phyloP scores from a whole-genome alignment of 306 rosid species.

The Rosa chinensis region DNA sequence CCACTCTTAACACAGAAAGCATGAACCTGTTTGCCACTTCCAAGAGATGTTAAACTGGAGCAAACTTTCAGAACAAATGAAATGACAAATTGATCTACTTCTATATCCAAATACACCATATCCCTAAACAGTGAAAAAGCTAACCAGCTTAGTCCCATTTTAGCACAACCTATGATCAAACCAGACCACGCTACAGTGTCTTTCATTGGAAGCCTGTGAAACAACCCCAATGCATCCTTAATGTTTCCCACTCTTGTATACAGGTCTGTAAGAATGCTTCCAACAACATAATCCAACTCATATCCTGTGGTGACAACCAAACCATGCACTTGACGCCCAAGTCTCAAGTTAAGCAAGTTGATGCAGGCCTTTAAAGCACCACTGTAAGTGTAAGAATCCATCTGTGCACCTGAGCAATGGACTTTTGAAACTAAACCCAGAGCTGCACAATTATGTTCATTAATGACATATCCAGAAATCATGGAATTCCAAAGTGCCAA shows the following conservation, averaged over 20 bases:
- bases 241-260: slow-evolving; percentile 56
- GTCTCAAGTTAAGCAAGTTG: slow-evolving; percentile 43
- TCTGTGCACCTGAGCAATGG: slow-evolving; percentile 43
- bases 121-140: slow-evolving; percentile 60
- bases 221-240: slow-evolving; percentile 50
- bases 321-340: slow-evolving; percentile 77
- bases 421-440: slow-evolving; percentile 43
- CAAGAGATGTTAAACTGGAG: slow-evolving; percentile 61
- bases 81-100: slow-evolving; percentile 71
- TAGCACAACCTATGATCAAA: slow-evolving; percentile 74
- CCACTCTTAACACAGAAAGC: slow-evolving; percentile 69
- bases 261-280: slow-evolving; percentile 72
- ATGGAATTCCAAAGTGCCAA: slow-evolving; percentile 78
- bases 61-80: slow-evolving; percentile 65
- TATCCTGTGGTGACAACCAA: slow-evolving; percentile 60
- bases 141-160: slow-evolving; percentile 47
- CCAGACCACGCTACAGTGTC: slow-evolving; percentile 79
- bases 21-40: slow-evolving; percentile 77
- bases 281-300: slow-evolving; percentile 64
- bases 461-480: slow-evolving; percentile 72
- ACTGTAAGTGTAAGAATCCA: slow-evolving; percentile 72
- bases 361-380: slow-evolving; percentile 68
- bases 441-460: slow-evolving; percentile 46
- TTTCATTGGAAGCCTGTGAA: slow-evolving; percentile 64
- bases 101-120: slow-evolving; percentile 50